These are phyloP conservation scores for Suhomyces yuchorum DNA, from an alignment of 1,139 yeast genomes.

Conservation along the genomic window DNA sequence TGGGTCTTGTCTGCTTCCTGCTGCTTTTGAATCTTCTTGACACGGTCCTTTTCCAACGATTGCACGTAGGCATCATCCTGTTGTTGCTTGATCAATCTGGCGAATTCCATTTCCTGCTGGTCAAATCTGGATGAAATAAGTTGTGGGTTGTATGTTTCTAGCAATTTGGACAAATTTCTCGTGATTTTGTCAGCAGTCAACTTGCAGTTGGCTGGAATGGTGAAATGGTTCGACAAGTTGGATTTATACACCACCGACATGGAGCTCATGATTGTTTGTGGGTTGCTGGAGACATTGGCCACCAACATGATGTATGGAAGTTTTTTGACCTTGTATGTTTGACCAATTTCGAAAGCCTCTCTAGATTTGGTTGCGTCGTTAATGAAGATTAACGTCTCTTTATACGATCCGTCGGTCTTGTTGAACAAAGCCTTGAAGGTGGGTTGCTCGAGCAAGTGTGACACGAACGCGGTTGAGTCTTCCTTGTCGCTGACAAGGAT, in stretches of 20 bases:
- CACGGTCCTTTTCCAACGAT: conserved; percentile 49
- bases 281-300: conserved; percentile 54
- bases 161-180: conserved; percentile 35
- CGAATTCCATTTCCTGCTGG: conserved; percentile 53
- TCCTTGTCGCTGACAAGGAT: conserved; percentile 41
- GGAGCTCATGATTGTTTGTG: conserved; percentile 46
- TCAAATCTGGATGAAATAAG: conserved; percentile 52
- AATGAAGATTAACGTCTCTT: conserved; percentile 45
- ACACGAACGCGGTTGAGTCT: conserved; percentile 30
- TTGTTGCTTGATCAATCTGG: conserved; percentile 53
- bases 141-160: conserved; percentile 54
- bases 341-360: conserved; percentile 55
- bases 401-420: conserved; percentile 36
- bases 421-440: conserved; percentile 36
- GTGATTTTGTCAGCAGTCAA: conserved; percentile 31
- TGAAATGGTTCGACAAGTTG: conserved; percentile 30
- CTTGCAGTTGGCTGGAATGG: conserved; percentile 23
- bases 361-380: conserved; percentile 42
- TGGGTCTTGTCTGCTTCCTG: conserved; percentile 14
- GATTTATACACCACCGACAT: conserved; percentile 54
- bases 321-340: conserved; percentile 39
- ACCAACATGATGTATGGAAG: conserved; percentile 50
- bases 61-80: conserved; percentile 60
- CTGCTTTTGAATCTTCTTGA: conserved; percentile 37
- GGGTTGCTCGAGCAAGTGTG: conserved; percentile 28